Percentiles rank a stretch among this genome's conserved stretches.
These are phyloP conservation scores for Ophiocordyceps camponoti-rufipedis DNA, from an alignment of 2,329 filamentous ascomycete species.

Conservation along the genomic window DNA sequence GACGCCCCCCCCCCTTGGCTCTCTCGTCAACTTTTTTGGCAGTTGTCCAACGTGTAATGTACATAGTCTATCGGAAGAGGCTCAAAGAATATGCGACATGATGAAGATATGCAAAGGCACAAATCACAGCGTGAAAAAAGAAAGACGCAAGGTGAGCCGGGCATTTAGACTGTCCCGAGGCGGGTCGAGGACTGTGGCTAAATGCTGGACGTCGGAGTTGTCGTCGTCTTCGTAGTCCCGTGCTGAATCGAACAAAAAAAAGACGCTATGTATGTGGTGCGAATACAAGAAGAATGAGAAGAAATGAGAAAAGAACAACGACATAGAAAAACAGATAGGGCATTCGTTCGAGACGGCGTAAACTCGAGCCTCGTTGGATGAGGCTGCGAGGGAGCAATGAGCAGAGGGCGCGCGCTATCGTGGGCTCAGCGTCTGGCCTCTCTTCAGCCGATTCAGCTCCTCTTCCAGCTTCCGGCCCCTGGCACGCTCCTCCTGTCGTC, in stretches of 20 bases:
- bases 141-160: neutral
- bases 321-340: too few relatives aligned
- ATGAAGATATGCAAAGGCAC: neutral
- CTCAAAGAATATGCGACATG: neutral
- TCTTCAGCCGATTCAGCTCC: slow-evolving; percentile 25
- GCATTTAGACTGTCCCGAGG: neutral
- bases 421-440: slow-evolving; percentile 10
- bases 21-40: neutral
- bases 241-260: too few relatives aligned
- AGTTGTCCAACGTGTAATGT: neutral
- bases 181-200: too few relatives aligned
- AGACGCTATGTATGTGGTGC: too few relatives aligned
- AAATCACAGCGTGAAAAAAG: neutral
- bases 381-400: neutral
- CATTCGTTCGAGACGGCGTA: too few relatives aligned
- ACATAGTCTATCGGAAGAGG: slow-evolving; percentile 1
- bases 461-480: slow-evolving; percentile 30
- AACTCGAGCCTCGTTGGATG: neutral
- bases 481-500: slow-evolving; percentile 28
- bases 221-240: too few relatives aligned
- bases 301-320: too few relatives aligned
- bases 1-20: neutral
- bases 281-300: too few relatives aligned
- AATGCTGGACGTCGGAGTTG: too few relatives aligned
- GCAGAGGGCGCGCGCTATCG: neutral